Evolutionary conservation across 257 asterid genomes (phyloP).

Genomic region (Catharanthus roseus): DNA sequence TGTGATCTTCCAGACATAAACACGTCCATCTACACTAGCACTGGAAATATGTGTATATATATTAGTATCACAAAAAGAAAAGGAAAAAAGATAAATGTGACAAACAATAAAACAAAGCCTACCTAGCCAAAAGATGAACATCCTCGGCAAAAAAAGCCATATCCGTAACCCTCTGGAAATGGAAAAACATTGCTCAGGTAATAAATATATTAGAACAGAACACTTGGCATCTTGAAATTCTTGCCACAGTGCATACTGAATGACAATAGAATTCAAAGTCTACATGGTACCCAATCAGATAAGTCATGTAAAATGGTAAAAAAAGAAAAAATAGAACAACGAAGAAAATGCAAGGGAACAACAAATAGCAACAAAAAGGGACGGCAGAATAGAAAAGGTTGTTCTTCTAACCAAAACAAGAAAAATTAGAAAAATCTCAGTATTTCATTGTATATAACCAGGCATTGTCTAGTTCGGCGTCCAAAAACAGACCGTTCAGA

Average conservation of each 20-base stretch:
- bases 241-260: neutral
- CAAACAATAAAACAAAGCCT: conserved; percentile 15
- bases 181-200: conserved; percentile 5
- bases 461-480: neutral
- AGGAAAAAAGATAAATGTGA: conserved; percentile 7
- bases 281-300: neutral
- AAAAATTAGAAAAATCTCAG: no score
- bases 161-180: conserved; percentile 95
- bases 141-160: conserved; percentile 99
- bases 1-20: conserved; percentile 88
- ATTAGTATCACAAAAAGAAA: conserved; percentile 20
- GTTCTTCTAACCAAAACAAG: no score
- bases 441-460: neutral
- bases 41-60: conserved; percentile 34
- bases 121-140: conserved; percentile 98
- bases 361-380: neutral
- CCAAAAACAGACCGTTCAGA: neutral
- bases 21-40: conserved; percentile 94
- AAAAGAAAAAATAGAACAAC: neutral
- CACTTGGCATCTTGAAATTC: neutral
- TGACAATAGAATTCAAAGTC: neutral
- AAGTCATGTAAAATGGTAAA: no score
- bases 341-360: neutral
- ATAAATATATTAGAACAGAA: neutral
- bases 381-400: neutral